Evolutionary conservation across 257 asterid genomes (phyloP).

Genomic region (Misopates orontium): DNA sequence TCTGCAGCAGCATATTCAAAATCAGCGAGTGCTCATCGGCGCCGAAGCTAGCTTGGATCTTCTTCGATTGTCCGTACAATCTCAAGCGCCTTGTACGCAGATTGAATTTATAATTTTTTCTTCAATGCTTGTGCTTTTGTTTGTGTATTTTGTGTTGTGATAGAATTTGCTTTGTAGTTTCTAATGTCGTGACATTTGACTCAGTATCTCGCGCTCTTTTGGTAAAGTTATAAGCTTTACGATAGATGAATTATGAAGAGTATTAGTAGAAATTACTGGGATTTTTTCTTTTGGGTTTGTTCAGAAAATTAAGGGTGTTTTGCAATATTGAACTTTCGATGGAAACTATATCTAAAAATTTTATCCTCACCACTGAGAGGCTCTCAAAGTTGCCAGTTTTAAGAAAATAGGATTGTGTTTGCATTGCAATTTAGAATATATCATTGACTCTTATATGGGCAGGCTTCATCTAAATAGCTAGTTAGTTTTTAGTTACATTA

Average conservation of each 20-base stretch:
- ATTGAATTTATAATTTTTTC: not conserved
- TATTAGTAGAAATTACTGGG: not conserved
- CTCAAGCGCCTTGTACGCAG: slow-evolving; percentile 4
- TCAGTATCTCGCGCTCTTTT: slow-evolving; percentile 10
- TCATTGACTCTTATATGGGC: too few relatives aligned
- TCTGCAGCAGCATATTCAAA: slow-evolving; percentile 9
- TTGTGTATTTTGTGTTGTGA: not conserved
- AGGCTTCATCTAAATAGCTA: too few relatives aligned
- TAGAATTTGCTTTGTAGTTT: too few relatives aligned
- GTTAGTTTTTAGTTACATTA: too few relatives aligned
- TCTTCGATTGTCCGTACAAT: not conserved
- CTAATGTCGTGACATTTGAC: slow-evolving; percentile 7
- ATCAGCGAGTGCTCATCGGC: slow-evolving; percentile 26
- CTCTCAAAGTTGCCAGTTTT: too few relatives aligned
- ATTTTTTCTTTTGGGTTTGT: too few relatives aligned
- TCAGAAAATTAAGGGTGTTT: too few relatives aligned
- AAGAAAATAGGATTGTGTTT: too few relatives aligned
- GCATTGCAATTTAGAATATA: too few relatives aligned
- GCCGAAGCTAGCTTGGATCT: slow-evolving; percentile 29
- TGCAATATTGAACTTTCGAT: too few relatives aligned
- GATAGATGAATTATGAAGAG: not conserved
- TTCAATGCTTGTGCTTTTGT: not conserved
- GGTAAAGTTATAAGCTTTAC: not conserved
- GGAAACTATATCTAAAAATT: too few relatives aligned
- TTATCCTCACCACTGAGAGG: too few relatives aligned